These are phyloP conservation scores for Paraconiothyrium sp. DNA, from an alignment of 2,329 filamentous ascomycete species.

Conservation along the genomic window DNA sequence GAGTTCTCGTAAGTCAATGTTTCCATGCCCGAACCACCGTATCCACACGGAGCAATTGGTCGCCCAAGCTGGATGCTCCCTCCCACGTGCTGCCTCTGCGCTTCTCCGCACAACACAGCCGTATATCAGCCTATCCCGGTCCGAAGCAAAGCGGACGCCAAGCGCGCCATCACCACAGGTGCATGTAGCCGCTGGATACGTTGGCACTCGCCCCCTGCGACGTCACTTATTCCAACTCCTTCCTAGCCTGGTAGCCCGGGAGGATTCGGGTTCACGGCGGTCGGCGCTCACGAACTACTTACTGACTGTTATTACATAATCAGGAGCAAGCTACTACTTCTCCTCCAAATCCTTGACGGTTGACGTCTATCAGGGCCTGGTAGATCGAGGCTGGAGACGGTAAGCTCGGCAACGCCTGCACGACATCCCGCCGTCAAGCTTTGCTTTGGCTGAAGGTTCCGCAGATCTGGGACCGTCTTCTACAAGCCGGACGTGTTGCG, in stretches of 20 bases:
- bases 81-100: constrained; percentile 30
- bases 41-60: not conserved
- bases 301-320: constrained; percentile 41
- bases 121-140: constrained; percentile 13
- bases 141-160: constrained; percentile 26
- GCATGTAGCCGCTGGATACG: constrained; percentile 11
- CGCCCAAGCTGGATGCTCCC: constrained; percentile 34
- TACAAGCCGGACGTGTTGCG: constrained; percentile 81
- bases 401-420: constrained; percentile 55
- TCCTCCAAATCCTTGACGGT: constrained; percentile 69
- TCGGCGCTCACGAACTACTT: constrained; percentile 1
- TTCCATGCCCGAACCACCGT: constrained; percentile 14
- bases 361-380: constrained; percentile 73
- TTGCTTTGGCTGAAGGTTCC: constrained; percentile 11
- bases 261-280: constrained; percentile 13
- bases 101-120: constrained; percentile 3
- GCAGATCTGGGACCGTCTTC: constrained; percentile 66
- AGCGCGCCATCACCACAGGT: constrained; percentile 17
- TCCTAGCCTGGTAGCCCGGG: not conserved
- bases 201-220: not conserved
- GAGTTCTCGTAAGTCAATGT: constrained; percentile 58
- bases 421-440: constrained; percentile 16
- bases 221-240: not conserved
- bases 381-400: constrained; percentile 81
- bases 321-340: constrained; percentile 79